phyloP scores from a whole-genome alignment of 306 rosid species.

The Senna tora region DNA sequence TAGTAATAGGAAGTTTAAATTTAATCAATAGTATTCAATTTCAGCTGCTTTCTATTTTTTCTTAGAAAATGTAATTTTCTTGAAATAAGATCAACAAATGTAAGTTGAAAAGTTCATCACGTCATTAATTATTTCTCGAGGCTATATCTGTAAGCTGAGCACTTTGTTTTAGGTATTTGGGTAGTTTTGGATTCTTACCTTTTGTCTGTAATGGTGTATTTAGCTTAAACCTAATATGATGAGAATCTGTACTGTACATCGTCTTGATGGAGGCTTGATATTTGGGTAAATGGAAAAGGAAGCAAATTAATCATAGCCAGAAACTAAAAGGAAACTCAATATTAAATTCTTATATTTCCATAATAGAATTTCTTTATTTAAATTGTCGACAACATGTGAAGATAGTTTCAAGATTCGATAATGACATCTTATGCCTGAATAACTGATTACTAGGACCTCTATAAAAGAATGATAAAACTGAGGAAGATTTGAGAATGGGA shows the following conservation, averaged over 20 bases:
- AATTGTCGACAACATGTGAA: slow-evolving; percentile 10
- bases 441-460: slow-evolving; percentile 11
- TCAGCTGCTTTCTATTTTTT: slow-evolving; percentile 4
- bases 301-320: slow-evolving; percentile 14
- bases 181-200: slow-evolving; percentile 23
- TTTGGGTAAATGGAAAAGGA: slow-evolving; percentile 26
- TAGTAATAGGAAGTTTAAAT: slow-evolving; percentile 34
- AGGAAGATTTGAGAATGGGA: slow-evolving; percentile 23
- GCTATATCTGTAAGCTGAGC: slow-evolving; percentile 1
- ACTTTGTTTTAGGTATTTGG: slow-evolving; percentile 18
- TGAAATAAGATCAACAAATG: slow-evolving; percentile 12
- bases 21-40: slow-evolving; percentile 18
- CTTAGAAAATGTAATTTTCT: neutral
- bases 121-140: neutral
- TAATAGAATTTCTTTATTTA: slow-evolving; percentile 11
- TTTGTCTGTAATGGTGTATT: slow-evolving; percentile 15
- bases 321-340: slow-evolving; percentile 1
- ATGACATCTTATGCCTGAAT: slow-evolving; percentile 8
- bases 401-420: slow-evolving; percentile 27
- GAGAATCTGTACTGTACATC: slow-evolving; percentile 6
- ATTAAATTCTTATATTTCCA: neutral
- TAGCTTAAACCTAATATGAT: slow-evolving; percentile 5
- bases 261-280: slow-evolving; percentile 25
- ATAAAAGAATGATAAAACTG: slow-evolving; percentile 16
- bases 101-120: neutral